Evolutionary conservation across 441 rosid genomes (phyloP).

Genomic region (Jatropha podagrica): DNA sequence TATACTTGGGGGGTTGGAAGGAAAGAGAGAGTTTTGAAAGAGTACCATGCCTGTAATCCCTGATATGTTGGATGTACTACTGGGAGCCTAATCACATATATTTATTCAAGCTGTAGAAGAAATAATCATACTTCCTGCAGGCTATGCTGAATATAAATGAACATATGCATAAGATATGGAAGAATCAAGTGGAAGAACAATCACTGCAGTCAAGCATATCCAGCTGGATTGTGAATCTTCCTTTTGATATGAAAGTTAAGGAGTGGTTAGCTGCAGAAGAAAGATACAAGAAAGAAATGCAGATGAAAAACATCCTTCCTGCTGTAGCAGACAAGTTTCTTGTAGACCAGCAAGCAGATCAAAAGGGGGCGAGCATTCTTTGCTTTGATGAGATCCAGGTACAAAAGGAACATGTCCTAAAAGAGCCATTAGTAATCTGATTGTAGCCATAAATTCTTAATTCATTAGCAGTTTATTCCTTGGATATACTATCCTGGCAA

Average conservation of each 20-base stretch:
- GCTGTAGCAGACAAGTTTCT: slow-evolving; percentile 90
- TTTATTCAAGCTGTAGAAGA: not conserved
- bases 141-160: slow-evolving; percentile 92
- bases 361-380: slow-evolving; percentile 79
- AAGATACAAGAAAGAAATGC: slow-evolving; percentile 73
- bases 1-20: not conserved
- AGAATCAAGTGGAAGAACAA: slow-evolving; percentile 65
- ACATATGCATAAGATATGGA: slow-evolving; percentile 90
- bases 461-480: slow-evolving; percentile 3
- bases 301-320: slow-evolving; percentile 84
- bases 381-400: slow-evolving; percentile 99
- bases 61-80: not conserved
- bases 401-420: slow-evolving; percentile 14
- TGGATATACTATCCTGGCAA: not conserved
- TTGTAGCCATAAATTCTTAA: not conserved
- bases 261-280: slow-evolving; percentile 96
- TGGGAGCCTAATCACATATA: not conserved
- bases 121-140: slow-evolving; percentile 35
- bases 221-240: slow-evolving; percentile 81
- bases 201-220: slow-evolving; percentile 57
- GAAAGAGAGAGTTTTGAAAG: not conserved
- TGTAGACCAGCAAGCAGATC: slow-evolving; percentile 50
- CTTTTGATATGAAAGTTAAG: slow-evolving; percentile 78
- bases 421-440: slow-evolving; percentile 7
- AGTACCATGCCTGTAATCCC: not conserved